Evolutionary conservation across 305 asterid species (phyloP).

Genomic region (Fraxinus floribunda): DNA sequence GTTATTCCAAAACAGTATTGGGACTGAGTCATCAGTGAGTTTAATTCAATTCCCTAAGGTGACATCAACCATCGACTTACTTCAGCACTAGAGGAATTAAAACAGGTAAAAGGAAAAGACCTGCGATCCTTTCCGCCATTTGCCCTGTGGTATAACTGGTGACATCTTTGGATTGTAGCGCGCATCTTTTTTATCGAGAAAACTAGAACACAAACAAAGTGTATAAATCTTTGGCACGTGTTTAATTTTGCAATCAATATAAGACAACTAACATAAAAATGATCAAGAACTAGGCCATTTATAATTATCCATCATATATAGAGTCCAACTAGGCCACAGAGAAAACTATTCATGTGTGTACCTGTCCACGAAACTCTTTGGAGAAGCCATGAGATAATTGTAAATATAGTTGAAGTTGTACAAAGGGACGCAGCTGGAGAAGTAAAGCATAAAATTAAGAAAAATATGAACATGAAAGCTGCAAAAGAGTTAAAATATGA

Average conservation of each 20-base stretch:
- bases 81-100: constrained; percentile 12
- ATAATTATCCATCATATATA: constrained; percentile 18
- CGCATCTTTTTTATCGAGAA: constrained; percentile 68
- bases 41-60: constrained; percentile 4
- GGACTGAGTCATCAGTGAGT: neutral
- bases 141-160: constrained; percentile 70
- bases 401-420: constrained; percentile 91
- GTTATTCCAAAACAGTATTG: constrained; percentile 6
- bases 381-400: constrained; percentile 73
- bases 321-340: constrained; percentile 13
- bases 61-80: constrained; percentile 1
- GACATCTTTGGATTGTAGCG: constrained; percentile 93
- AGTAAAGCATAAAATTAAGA: constrained; percentile 36
- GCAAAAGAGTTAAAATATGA: constrained; percentile 3
- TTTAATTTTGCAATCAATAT: constrained; percentile 7
- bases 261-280: constrained; percentile 2
- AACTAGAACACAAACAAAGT: constrained; percentile 45
- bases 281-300: neutral
- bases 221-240: neutral
- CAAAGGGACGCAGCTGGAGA: constrained; percentile 86
- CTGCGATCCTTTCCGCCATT: constrained; percentile 99
- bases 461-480: constrained; percentile 19
- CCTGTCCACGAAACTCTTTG: constrained; percentile 98
- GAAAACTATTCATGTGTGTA: constrained; percentile 22
- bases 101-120: constrained; percentile 34